Conservation (phyloP, 139 green algal genomes). For the Chlorella sp. region DNA sequence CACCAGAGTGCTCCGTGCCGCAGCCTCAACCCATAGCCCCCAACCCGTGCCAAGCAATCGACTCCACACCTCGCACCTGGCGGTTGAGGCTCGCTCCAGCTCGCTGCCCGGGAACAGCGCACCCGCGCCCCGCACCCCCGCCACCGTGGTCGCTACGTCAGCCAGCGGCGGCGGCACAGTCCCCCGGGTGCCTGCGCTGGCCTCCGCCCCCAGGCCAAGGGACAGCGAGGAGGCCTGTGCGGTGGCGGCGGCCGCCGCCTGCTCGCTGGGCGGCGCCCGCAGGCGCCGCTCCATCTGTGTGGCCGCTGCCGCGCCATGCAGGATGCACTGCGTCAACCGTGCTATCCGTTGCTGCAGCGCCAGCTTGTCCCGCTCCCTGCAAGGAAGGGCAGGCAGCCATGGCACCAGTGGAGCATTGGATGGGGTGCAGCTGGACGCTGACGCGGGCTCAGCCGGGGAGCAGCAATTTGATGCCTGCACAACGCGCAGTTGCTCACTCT, state of each 20-base stretch:
- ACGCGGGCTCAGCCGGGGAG: no score
- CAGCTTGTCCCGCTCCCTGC: conserved; percentile 36
- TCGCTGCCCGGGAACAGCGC: conserved; percentile 2
- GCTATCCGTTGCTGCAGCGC: conserved; percentile 31
- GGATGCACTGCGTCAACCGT: conserved; percentile 37
- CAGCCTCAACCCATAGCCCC: no score
- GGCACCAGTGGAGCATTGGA: background rate
- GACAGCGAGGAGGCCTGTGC: background rate
- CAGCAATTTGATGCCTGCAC: no score
- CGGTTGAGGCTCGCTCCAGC: background rate
- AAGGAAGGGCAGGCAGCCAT: background rate
- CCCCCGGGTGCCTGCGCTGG: background rate
- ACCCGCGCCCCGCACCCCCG: conserved; percentile 17
- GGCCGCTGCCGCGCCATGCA: conserved; percentile 25
- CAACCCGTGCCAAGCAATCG: no score
- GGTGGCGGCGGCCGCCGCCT: background rate
- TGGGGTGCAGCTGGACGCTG: background rate
- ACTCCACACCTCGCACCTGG: background rate
- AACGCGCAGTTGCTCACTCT: no score
- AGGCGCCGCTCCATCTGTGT: conserved; percentile 30
- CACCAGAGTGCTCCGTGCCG: no score
- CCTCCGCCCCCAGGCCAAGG: no score
- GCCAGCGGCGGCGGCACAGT: background rate
- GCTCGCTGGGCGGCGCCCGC: background rate
- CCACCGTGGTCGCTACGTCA: background rate